These are phyloP conservation scores for Oryza brachyantha DNA, from an alignment of 176 grass and related monocot genomes.

Conservation along the genomic window DNA sequence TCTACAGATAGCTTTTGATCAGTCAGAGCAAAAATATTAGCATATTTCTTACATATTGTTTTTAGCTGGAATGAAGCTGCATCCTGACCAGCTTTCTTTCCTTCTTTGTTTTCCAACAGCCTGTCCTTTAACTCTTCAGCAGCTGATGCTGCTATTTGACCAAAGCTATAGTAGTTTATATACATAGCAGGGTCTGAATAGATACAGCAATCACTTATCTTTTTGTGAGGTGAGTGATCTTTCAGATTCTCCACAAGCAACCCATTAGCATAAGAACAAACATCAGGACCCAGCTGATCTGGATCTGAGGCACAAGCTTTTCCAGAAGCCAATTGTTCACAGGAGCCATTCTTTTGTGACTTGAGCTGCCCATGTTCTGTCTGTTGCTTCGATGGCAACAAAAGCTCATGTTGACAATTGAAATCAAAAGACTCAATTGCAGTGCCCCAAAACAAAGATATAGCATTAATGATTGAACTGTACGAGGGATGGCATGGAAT, in stretches of 20 bases:
- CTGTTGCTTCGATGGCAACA: slow-evolving; percentile 20
- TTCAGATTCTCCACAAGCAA: slow-evolving; percentile 21
- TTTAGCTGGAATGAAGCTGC: slow-evolving; percentile 51
- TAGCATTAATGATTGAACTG: slow-evolving; percentile 52
- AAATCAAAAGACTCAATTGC: slow-evolving; percentile 40
- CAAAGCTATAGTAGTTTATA: slow-evolving; percentile 88
- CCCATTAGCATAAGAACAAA: slow-evolving; percentile 36
- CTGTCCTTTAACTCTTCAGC: slow-evolving; percentile 66
- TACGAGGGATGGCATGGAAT: slow-evolving; percentile 59
- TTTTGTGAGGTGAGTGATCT: slow-evolving; percentile 31
- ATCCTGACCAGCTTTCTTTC: slow-evolving; percentile 66
- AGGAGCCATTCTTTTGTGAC: slow-evolving; percentile 19
- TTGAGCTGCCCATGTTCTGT: slow-evolving; percentile 16
- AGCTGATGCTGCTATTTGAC: slow-evolving; percentile 77
- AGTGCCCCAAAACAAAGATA: slow-evolving; percentile 48
- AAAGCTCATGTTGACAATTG: slow-evolving; percentile 17
- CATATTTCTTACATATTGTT: slow-evolving; percentile 71
- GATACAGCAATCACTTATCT: slow-evolving; percentile 32
- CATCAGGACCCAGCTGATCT: slow-evolving; percentile 29
- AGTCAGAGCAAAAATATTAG: slow-evolving; percentile 54
- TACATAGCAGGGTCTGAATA: slow-evolving; percentile 54
- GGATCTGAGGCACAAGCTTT: slow-evolving; percentile 33
- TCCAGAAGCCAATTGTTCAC: slow-evolving; percentile 38
- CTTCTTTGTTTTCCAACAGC: slow-evolving; percentile 67
- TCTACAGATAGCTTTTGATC: slow-evolving; percentile 66